A percentile compares a stretch with the other conserved stretches of the same genome.
Evolutionary conservation across 257 asterid genomes (phyloP).

Genomic region (Solanum arcanum): DNA sequence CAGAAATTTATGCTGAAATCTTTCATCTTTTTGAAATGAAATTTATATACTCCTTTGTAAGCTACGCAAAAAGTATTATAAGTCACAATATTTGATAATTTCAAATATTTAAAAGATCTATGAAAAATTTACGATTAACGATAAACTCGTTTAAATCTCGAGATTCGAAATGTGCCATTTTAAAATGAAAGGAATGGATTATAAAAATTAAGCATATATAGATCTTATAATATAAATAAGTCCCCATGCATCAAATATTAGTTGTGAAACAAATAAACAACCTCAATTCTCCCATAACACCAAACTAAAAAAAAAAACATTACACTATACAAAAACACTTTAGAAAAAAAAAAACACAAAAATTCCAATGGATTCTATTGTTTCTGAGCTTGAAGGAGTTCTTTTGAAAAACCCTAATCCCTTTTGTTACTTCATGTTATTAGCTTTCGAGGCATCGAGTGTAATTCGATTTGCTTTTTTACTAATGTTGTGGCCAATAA

Average conservation of each 20-base stretch:
- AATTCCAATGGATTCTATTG: conserved; percentile 31
- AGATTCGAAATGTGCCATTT: fast-evolving
- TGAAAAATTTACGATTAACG: fast-evolving
- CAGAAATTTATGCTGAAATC: fast-evolving
- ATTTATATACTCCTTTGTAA: too few relatives aligned
- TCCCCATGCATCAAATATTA: conserved; percentile 4
- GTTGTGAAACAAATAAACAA: conserved; percentile 44
- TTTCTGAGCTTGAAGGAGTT: conserved; percentile 66
- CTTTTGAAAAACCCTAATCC: conserved; percentile 42
- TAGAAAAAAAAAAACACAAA: background rate
- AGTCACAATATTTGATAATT: too few relatives aligned
- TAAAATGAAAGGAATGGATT: background rate
- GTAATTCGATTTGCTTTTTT: conserved; percentile 32
- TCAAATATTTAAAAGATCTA: too few relatives aligned
- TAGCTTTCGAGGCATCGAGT: conserved; percentile 65
- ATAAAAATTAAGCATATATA: background rate
- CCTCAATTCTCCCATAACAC: conserved; percentile 14
- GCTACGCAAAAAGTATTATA: too few relatives aligned
- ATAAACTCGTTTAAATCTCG: too few relatives aligned
- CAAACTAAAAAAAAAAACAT: conserved; percentile 11
- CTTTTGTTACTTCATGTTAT: conserved; percentile 55
- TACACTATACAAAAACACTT: conserved; percentile 24
- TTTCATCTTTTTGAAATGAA: too few relatives aligned
- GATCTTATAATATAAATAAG: conserved; percentile 1
- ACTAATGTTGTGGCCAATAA: conserved; percentile 32